These are phyloP conservation scores for Conticribra guillardii DNA, from an alignment of 108 stramenopile genomes.

Conservation along the genomic window DNA sequence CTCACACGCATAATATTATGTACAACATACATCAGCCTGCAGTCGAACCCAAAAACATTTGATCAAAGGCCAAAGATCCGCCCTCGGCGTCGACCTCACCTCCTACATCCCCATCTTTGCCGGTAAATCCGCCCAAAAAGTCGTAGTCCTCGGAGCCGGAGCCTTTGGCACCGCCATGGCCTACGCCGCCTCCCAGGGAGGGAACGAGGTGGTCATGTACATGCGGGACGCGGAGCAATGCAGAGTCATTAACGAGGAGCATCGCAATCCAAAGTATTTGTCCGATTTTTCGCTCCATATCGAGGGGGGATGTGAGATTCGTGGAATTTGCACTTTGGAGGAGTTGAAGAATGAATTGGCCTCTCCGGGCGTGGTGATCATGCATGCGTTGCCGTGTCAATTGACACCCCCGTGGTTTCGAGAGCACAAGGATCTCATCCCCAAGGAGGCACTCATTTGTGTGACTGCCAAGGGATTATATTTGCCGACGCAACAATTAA, in stretches of 20 bases:
- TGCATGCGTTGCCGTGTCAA: slow-evolving; percentile 83
- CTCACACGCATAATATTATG: too few relatives aligned
- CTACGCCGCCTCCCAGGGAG: slow-evolving; percentile 63
- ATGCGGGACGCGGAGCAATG: slow-evolving; percentile 61
- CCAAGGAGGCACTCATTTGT: slow-evolving; percentile 58
- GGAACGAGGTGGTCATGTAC: slow-evolving; percentile 66
- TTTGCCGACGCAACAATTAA: slow-evolving; percentile 58
- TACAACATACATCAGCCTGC: slow-evolving; percentile 30
- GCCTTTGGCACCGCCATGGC: slow-evolving; percentile 88
- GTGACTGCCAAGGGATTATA: slow-evolving; percentile 88
- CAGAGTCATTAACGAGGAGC: slow-evolving; percentile 50
- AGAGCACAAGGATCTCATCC: slow-evolving; percentile 62
- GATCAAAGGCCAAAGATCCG: slow-evolving; percentile 32
- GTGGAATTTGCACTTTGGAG: slow-evolving; percentile 43
- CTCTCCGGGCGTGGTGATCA: slow-evolving; percentile 54
- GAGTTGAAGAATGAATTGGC: slow-evolving; percentile 31
- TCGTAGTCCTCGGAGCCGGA: slow-evolving; percentile 59
- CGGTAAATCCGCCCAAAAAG: slow-evolving; percentile 28
- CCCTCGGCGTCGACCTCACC: slow-evolving; percentile 35
- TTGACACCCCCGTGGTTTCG: slow-evolving; percentile 63
- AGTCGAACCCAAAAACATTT: slow-evolving; percentile 51
- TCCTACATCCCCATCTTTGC: slow-evolving; percentile 20
- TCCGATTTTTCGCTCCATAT: slow-evolving; percentile 60
- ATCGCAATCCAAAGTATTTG: slow-evolving; percentile 77
- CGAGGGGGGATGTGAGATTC: slow-evolving; percentile 57